phyloP scores from a whole-genome alignment of 148 eudicot genomes.

The Rhododendron simsii region DNA sequence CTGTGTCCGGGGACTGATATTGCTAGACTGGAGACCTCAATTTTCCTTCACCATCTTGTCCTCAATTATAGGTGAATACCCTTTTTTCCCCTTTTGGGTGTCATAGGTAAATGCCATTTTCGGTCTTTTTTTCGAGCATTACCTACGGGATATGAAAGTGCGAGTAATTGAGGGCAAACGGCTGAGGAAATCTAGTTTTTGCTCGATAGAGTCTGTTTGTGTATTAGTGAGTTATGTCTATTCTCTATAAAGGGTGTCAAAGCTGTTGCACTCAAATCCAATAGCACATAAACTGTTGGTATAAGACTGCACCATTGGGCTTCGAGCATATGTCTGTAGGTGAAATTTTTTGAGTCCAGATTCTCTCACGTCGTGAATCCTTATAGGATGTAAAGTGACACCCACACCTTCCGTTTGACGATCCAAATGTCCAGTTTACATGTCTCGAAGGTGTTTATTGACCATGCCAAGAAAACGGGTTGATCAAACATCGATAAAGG shows the following conservation, averaged over 20 bases:
- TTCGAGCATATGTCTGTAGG: background rate
- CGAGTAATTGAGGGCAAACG: too few relatives aligned
- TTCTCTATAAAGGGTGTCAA: background rate
- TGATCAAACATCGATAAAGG: background rate
- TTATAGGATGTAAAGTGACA: too few relatives aligned
- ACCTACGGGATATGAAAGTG: too few relatives aligned
- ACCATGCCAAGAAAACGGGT: background rate
- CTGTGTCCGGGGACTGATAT: constrained; percentile 48
- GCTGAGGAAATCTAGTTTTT: too few relatives aligned
- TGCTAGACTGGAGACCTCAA: constrained; percentile 36
- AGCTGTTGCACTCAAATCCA: background rate
- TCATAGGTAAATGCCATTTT: background rate
- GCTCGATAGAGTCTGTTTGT: background rate
- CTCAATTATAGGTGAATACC: constrained; percentile 33
- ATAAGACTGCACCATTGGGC: background rate
- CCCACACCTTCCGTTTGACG: background rate
- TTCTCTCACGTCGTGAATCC: background rate
- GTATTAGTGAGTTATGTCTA: background rate
- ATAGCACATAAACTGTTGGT: background rate
- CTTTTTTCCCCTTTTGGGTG: background rate
- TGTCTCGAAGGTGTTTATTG: background rate
- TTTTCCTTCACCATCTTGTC: constrained; percentile 49
- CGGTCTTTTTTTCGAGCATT: too few relatives aligned
- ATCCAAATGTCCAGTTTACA: background rate
- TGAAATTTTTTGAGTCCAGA: too few relatives aligned